phyloP scores from a whole-genome alignment of 2,329 filamentous ascomycete species.

The Xylaria sp. region DNA sequence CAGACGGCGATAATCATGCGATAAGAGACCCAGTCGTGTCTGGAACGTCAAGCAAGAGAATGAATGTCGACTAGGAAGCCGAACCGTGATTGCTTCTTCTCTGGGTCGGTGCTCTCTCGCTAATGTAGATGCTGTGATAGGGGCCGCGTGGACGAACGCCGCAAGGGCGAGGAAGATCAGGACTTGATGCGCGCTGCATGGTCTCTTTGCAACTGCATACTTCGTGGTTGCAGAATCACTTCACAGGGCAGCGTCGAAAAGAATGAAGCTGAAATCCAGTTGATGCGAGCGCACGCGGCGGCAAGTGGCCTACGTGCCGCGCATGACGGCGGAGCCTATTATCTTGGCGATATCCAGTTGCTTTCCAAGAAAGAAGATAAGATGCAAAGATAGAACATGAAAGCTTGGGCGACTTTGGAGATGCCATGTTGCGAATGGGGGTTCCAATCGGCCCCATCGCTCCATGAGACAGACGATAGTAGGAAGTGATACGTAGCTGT shows the following conservation, averaged over 20 bases:
- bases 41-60: conserved; percentile 23
- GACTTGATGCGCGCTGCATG: conserved; percentile 24
- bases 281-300: not conserved
- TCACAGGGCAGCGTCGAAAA: not conserved
- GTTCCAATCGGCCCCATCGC: not conserved
- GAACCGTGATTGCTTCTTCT: conserved; percentile 22
- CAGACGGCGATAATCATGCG: not conserved
- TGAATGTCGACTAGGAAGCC: conserved; percentile 20
- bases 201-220: not conserved
- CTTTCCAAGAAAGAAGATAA: not conserved
- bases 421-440: not conserved
- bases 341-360: not conserved
- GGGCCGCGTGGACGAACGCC: conserved; percentile 27
- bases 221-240: not conserved
- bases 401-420: not conserved
- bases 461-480: not conserved
- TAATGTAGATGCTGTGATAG: conserved; percentile 26
- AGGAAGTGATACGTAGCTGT: not conserved
- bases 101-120: conserved; percentile 15
- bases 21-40: conserved; percentile 4
- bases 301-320: not conserved
- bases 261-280: not conserved
- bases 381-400: not conserved
- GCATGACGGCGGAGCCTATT: not conserved
- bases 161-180: conserved; percentile 27